Evolutionary conservation across 805 yeast genomes (phyloP), one percentile per base, ranked within the genome.

Genomic region (Yarrowia sp.): DNA sequence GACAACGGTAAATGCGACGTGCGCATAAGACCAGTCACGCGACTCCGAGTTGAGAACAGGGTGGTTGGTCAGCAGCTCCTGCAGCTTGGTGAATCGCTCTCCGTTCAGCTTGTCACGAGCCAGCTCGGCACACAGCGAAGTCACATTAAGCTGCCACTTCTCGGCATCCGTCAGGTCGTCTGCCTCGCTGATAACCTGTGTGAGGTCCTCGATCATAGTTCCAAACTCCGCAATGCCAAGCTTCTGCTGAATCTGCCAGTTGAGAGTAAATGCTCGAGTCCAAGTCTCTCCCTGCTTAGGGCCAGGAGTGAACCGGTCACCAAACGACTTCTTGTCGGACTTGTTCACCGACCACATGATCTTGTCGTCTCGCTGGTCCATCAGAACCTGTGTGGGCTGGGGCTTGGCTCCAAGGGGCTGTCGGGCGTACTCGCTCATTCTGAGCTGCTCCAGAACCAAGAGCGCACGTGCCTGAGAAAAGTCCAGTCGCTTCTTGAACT

Each of bases 291-390:
- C 65, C 29, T 65, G 64, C 4, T 61, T 63, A 2, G 73, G 74
- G n/a, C 74, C 70, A 42, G 67, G 27, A 2, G 70, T 62, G 31
- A 65, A 67, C 12, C 62, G 63, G 1, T 66, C 65, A 14, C 73
- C 68, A 2, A 66, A 49, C 1, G 62, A 58, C 2, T 67, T 62
- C n/a, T 64, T 69, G 38, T 74, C 74, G 42, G 74, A 74, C 32
- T 73, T 69, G 13, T 81, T 84, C 67, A 80, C 73, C 60, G 81
- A 80, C 82, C 84, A 84, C 53, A 84, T 68, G 8, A 82, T 79
- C 6, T 71, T 74, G 61, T 75, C 71, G 67, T 88, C 94, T 62
- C 93, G 77, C 66, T 85, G 86, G 69, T 88, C 70, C 18, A 71
- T 39, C 18, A 74, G 22, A 53, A 72, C 64, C 33, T 47, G 42